A percentile compares a stretch with the other conserved stretches of the same genome.
Evolutionary conservation across 306 rosid species (phyloP).

Genomic region (Vicia sativa): DNA sequence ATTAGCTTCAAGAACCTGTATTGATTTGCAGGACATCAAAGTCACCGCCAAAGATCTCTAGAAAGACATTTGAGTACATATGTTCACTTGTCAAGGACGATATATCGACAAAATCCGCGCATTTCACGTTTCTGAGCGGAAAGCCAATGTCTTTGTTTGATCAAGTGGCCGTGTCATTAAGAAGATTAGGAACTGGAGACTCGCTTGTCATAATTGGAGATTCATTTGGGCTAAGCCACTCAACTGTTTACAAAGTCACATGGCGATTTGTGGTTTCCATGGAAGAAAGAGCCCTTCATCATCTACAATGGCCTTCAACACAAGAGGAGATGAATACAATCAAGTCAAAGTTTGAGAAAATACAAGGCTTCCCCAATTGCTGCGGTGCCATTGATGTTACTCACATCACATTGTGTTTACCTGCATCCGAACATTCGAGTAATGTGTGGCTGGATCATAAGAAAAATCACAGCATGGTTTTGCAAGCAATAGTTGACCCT

Average conservation of each 20-base stretch:
- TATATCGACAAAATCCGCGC: conserved; percentile 64
- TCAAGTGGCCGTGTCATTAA: conserved; percentile 83
- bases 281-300: conserved; percentile 80
- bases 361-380: conserved; percentile 81
- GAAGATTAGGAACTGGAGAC: conserved; percentile 90
- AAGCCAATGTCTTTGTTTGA: conserved; percentile 59
- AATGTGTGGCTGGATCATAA: conserved; percentile 81
- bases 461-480: conserved; percentile 84
- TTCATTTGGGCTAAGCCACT: conserved; percentile 73
- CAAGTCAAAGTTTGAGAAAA: conserved; percentile 73
- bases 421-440: conserved; percentile 61
- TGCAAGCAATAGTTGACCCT: conserved; percentile 90
- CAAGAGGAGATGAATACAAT: conserved; percentile 63
- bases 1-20: conserved; percentile 1
- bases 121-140: conserved; percentile 58
- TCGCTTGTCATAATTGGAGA: conserved; percentile 75
- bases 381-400: conserved; percentile 77
- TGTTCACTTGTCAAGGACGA: conserved; percentile 90
- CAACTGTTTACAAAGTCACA: conserved; percentile 84
- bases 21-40: conserved; percentile 59
- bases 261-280: conserved; percentile 86
- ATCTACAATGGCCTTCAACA: conserved; percentile 80
- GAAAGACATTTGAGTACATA: conserved; percentile 75
- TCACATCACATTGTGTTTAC: conserved; percentile 75
- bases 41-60: conserved; percentile 57